Percentiles rank a stretch among this genome's conserved stretches.
These are phyloP conservation scores for Hypoxylon rubiginosum DNA, from an alignment of 2,329 filamentous ascomycete genomes.

Conservation along the genomic window DNA sequence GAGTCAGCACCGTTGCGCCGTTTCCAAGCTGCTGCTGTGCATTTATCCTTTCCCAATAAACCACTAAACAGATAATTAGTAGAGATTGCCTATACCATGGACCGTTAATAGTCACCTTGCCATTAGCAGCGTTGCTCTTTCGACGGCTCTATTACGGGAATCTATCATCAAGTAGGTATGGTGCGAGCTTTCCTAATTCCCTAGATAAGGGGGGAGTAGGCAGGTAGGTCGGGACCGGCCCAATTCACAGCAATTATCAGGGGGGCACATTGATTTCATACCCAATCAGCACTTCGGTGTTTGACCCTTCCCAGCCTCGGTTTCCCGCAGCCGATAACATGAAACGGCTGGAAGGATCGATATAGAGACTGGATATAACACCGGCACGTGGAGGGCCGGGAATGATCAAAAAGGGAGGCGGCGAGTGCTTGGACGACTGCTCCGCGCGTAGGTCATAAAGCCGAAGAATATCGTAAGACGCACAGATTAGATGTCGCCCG, in stretches of 20 bases:
- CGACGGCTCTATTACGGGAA: background rate
- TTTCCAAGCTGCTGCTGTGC: slow-evolving; percentile 27
- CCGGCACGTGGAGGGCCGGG: slow-evolving; percentile 87
- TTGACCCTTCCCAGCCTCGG: slow-evolving; percentile 91
- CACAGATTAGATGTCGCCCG: slow-evolving; percentile 90
- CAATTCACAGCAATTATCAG: background rate
- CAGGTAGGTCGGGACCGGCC: background rate
- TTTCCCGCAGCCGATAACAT: slow-evolving; percentile 95
- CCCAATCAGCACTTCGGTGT: slow-evolving; percentile 90
- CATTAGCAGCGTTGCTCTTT: background rate
- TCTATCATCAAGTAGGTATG: background rate
- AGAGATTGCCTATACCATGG: background rate
- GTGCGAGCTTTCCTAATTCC: background rate
- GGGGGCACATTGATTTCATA: slow-evolving; percentile 79
- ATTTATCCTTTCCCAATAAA: slow-evolving; percentile 19
- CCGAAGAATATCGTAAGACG: slow-evolving; percentile 91
- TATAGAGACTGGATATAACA: slow-evolving; percentile 86
- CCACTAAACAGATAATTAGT: slow-evolving; percentile 1
- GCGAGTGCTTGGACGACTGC: slow-evolving; percentile 76
- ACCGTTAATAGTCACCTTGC: background rate
- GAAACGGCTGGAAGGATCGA: slow-evolving; percentile 89
- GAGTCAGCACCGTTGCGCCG: slow-evolving; percentile 9
- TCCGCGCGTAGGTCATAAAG: slow-evolving; percentile 87
- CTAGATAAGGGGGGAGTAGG: background rate
- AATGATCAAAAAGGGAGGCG: slow-evolving; percentile 95